Percentiles rank a stretch among this genome's conserved stretches.
Conservation (phyloP, 176 grass and related monocot genomes). For the Tillandsia leiboldiana region DNA sequence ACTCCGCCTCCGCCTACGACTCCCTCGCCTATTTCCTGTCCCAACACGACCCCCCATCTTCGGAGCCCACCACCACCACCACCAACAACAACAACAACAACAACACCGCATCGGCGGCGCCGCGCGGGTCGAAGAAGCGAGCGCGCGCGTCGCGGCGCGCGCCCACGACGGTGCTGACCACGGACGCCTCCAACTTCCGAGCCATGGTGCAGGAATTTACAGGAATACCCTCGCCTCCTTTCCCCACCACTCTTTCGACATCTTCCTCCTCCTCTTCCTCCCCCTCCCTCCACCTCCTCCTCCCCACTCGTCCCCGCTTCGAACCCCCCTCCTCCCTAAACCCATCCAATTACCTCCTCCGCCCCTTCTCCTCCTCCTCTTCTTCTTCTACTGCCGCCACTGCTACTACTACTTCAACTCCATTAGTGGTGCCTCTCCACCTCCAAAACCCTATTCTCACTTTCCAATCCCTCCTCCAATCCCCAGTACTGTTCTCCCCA, state of each 20-base stretch:
- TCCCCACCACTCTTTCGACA: not conserved
- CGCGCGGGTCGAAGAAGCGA: constrained; percentile 31
- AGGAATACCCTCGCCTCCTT: constrained; percentile 28
- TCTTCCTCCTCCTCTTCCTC: not conserved
- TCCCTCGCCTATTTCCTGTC: too few relatives aligned
- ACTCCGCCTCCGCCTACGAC: too few relatives aligned
- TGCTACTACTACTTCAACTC: constrained; percentile 3
- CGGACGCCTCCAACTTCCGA: constrained; percentile 23
- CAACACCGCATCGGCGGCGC: not conserved
- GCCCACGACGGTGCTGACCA: constrained; percentile 51
- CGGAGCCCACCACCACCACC: too few relatives aligned
- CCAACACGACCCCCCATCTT: too few relatives aligned
- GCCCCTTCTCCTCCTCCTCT: not conserved
- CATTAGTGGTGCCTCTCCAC: constrained; percentile 13
- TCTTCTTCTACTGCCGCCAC: constrained; percentile 24
- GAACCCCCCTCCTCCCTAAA: constrained; percentile 4
- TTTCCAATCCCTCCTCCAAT: not conserved
- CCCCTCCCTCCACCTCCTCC: not conserved
- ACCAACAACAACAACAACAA: too few relatives aligned
- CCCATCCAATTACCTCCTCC: constrained; percentile 22
- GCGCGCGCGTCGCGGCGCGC: constrained; percentile 39
- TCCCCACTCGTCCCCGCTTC: not conserved
- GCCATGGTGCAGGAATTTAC: constrained; percentile 34
- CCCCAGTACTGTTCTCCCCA: not conserved
- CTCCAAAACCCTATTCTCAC: not conserved